These are phyloP conservation scores for Penicillium riverlandense DNA, from an alignment of 495 filamentous ascomycete species.

Conservation along the genomic window DNA sequence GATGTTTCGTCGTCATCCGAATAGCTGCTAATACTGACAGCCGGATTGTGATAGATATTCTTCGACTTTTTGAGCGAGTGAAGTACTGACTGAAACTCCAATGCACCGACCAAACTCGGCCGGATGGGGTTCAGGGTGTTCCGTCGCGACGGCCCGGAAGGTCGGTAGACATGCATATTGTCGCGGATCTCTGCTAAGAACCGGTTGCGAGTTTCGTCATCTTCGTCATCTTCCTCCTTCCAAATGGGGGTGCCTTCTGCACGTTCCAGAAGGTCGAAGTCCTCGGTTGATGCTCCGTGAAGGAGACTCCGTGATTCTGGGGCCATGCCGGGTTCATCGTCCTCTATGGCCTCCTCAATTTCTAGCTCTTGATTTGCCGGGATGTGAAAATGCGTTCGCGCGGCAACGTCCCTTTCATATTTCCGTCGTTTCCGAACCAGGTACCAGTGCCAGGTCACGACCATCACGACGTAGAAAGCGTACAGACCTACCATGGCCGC, in stretches of 20 bases:
- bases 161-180: slow-evolving; percentile 85
- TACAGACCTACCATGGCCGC: slow-evolving; percentile 87
- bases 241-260: slow-evolving; percentile 37
- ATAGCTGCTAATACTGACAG: slow-evolving; percentile 63
- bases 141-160: slow-evolving; percentile 52
- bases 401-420: slow-evolving; percentile 57
- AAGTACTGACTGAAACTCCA: slow-evolving; percentile 90
- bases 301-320: slow-evolving; percentile 46
- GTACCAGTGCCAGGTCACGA: slow-evolving; percentile 91
- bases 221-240: slow-evolving; percentile 49
- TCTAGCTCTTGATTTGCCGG: slow-evolving; percentile 65
- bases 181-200: slow-evolving; percentile 78
- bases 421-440: slow-evolving; percentile 50
- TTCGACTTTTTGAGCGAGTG: slow-evolving; percentile 71
- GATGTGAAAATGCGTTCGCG: slow-evolving; percentile 65
- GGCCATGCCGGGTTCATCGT: slow-evolving; percentile 58
- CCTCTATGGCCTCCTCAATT: slow-evolving; percentile 58
- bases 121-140: slow-evolving; percentile 78
- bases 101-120: slow-evolving; percentile 83
- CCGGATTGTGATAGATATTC: slow-evolving; percentile 56
- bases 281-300: slow-evolving; percentile 47
- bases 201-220: slow-evolving; percentile 63
- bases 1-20: slow-evolving; percentile 55
- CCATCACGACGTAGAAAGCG: slow-evolving; percentile 79
- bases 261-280: slow-evolving; percentile 69